These are phyloP conservation scores for Pseudopyricularia javanii DNA, from an alignment of 2,329 filamentous ascomycete genomes.

Conservation along the genomic window DNA sequence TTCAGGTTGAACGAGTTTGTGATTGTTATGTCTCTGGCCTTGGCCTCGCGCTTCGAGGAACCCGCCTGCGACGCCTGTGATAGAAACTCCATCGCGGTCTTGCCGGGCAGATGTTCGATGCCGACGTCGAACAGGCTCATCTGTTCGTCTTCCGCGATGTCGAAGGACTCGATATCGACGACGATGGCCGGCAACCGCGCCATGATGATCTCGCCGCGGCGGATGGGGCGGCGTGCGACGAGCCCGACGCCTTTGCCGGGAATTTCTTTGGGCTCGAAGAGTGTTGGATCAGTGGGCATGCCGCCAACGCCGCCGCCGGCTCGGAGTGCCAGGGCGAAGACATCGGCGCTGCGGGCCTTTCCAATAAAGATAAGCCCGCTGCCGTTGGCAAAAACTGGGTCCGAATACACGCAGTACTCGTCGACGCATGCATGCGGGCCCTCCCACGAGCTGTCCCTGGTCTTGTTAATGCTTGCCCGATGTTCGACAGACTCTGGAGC, in stretches of 20 bases:
- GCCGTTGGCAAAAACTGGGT: conserved; percentile 6
- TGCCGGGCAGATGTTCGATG: conserved; percentile 14
- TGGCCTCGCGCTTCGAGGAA: conserved; percentile 8
- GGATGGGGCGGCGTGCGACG: conserved; percentile 9
- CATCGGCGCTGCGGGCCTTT: conserved; percentile 6
- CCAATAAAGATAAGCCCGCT: conserved; percentile 7
- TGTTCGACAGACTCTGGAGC: background rate
- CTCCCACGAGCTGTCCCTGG: conserved; percentile 3
- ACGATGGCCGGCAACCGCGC: conserved; percentile 12
- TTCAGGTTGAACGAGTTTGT: conserved; percentile 22
- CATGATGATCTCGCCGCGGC: conserved; percentile 10
- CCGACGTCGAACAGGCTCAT: conserved; percentile 16
- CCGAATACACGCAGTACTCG: conserved; percentile 7
- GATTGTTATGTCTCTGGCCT: conserved; percentile 17
- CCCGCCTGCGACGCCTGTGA: conserved; percentile 9
- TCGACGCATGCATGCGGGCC: conserved; percentile 8
- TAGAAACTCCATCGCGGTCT: conserved; percentile 12
- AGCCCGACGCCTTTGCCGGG: conserved; percentile 12
- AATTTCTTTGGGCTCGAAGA: conserved; percentile 4
- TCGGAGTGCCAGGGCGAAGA: conserved; percentile 4
- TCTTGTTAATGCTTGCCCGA: background rate
- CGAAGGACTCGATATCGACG: background rate
- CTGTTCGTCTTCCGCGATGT: background rate
- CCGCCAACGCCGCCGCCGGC: background rate
- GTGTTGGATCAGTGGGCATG: background rate